These are phyloP conservation scores for Colletotrichum higginsianum DNA, from an alignment of 2,329 filamentous ascomycete species.

Conservation along the genomic window DNA sequence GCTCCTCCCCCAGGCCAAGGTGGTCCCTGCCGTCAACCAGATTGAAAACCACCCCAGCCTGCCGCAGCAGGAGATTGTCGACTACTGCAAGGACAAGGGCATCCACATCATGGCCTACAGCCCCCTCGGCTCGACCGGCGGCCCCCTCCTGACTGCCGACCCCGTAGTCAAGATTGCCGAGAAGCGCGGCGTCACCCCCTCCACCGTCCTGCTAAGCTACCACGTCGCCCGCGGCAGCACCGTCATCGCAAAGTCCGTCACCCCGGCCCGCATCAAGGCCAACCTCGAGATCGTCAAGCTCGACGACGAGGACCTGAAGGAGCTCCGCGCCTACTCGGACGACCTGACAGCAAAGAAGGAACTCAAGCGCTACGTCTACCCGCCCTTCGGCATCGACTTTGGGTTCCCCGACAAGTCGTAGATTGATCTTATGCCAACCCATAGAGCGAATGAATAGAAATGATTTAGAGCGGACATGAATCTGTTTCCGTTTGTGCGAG, in stretches of 20 bases:
- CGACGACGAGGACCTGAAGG: conserved; percentile 73
- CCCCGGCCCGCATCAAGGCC: conserved; percentile 76
- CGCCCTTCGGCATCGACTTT: conserved; percentile 77
- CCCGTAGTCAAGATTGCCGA: conserved; percentile 75
- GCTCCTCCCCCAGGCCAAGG: conserved; percentile 64
- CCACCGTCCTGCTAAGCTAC: conserved; percentile 78
- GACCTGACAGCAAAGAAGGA: conserved; percentile 65
- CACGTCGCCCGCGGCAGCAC: conserved; percentile 78
- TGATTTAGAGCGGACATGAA: neutral
- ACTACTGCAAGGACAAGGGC: conserved; percentile 76
- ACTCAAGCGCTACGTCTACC: conserved; percentile 76
- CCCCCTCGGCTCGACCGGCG: conserved; percentile 75
- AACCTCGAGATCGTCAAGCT: conserved; percentile 79
- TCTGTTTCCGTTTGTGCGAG: neutral
- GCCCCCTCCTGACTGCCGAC: conserved; percentile 75
- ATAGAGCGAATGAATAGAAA: conserved; percentile 20
- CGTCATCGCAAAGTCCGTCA: conserved; percentile 82
- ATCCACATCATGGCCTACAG: conserved; percentile 83
- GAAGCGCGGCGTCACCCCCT: conserved; percentile 73
- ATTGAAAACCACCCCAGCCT: conserved; percentile 82
- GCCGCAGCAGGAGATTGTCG: conserved; percentile 80
- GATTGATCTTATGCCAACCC: neutral
- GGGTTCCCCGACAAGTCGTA: conserved; percentile 78
- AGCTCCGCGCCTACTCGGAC: conserved; percentile 68
- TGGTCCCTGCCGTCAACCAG: conserved; percentile 78